Conservation (phyloP, 2,329 filamentous ascomycete genomes). For the Hypocrella siamensis region DNA sequence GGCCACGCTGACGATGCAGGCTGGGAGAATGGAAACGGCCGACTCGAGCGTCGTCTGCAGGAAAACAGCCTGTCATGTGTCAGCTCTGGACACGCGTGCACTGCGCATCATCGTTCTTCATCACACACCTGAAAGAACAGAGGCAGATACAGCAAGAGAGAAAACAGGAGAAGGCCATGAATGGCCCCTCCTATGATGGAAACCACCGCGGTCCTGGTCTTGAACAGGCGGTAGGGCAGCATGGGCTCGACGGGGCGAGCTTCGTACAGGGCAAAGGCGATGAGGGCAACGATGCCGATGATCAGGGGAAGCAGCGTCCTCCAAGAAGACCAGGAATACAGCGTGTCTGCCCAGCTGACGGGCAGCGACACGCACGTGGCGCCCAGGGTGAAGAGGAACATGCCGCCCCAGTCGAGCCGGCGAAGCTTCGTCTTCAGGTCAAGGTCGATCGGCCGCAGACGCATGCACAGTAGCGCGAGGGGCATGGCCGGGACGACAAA, state of each 20-base stretch:
- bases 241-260: slow-evolving; percentile 11
- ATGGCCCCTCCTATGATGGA: slow-evolving; percentile 14
- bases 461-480: slow-evolving; percentile 11
- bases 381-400: slow-evolving; percentile 11
- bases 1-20: neutral
- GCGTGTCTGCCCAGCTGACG: slow-evolving; percentile 16
- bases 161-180: slow-evolving; percentile 14
- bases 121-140: slow-evolving; percentile 17
- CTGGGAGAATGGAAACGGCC: slow-evolving; percentile 12
- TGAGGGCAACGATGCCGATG: slow-evolving; percentile 12
- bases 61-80: no score
- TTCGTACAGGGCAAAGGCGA: slow-evolving; percentile 14
- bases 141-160: slow-evolving; percentile 14
- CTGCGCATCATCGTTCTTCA: no score
- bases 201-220: slow-evolving; percentile 8
- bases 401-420: slow-evolving; percentile 18
- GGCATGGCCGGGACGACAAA: slow-evolving; percentile 8
- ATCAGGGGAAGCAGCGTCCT: slow-evolving; percentile 16
- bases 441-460: slow-evolving; percentile 3
- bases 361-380: slow-evolving; percentile 12
- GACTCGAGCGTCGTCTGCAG: slow-evolving; percentile 6
- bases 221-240: slow-evolving; percentile 15
- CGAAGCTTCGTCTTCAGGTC: slow-evolving; percentile 5
- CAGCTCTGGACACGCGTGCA: no score
- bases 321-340: slow-evolving; percentile 18